Evolutionary conservation across 352 stramenopile genomes (phyloP).

Genomic region (Globisporangium spinosum): DNA sequence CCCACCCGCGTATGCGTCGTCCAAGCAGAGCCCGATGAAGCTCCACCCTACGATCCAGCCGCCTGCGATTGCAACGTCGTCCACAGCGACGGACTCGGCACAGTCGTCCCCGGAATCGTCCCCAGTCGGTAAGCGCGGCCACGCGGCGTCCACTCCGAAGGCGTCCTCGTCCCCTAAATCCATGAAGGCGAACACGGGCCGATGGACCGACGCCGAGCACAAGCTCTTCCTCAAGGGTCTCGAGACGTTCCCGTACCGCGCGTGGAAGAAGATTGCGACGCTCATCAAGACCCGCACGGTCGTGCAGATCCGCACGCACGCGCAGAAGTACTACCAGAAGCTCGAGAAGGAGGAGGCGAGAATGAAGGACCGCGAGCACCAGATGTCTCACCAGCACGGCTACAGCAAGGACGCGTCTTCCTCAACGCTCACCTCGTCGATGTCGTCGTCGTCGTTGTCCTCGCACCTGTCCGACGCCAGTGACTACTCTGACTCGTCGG

Average conservation of each 20-base stretch:
- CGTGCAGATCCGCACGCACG: slow-evolving; percentile 87
- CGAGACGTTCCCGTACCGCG: slow-evolving; percentile 81
- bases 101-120: slow-evolving; percentile 13
- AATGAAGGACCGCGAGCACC: slow-evolving; percentile 63
- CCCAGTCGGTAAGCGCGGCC: slow-evolving; percentile 15
- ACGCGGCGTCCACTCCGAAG: not conserved
- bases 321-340: slow-evolving; percentile 90
- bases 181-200: slow-evolving; percentile 73
- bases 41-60: not conserved
- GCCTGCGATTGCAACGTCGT: slow-evolving; percentile 14
- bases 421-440: not conserved
- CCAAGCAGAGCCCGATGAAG: slow-evolving; percentile 8
- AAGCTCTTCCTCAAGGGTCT: slow-evolving; percentile 87
- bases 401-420: slow-evolving; percentile 1
- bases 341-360: slow-evolving; percentile 83
- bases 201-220: slow-evolving; percentile 86
- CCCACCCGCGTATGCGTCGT: slow-evolving; percentile 8
- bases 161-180: slow-evolving; percentile 14
- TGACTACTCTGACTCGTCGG: slow-evolving; percentile 14
- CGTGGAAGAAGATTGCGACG: slow-evolving; percentile 92
- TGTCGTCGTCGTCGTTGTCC: not conserved
- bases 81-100: slow-evolving; percentile 12
- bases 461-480: slow-evolving; percentile 16
- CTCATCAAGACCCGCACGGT: slow-evolving; percentile 93
- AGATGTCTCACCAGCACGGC: slow-evolving; percentile 21